Base-by-base conservation (phyloP, 768 basidiomycete genomes). In the Lactarius akahatsu region DNA sequence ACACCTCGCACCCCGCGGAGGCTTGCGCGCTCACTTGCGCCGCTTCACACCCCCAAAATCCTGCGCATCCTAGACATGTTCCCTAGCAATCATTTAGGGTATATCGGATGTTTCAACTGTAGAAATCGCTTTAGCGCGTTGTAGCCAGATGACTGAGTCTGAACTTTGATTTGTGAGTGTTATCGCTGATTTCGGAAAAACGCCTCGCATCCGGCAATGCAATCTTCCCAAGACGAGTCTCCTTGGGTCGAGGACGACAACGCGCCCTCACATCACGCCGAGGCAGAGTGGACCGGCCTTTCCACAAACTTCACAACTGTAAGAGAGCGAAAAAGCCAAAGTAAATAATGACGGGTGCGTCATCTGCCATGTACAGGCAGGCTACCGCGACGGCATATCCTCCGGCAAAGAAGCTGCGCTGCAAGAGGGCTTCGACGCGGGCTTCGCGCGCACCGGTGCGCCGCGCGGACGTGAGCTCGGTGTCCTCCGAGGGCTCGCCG, bases 341-440 rank as follows among this genome's bases (percentile, higher is more conserved):
- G 26, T 23, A 36, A 30, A 15, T 13, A n/a, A 34, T 20, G 16
- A 56, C 11, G 5, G 45, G 34, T 10, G 61, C 57, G 10, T 57
- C 45, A 26, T 26, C 61, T n/a, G 55, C 13, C 28, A 43, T 59
- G 13, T 20, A 47, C 71, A 97, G 96, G 86, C 86, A 18, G 96
- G 96, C 2, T 98, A 98, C 73, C 86, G 96, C n/a, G 96, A 98
- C 77, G 96, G 96, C 7, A 96, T 98, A 71, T 91, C 88, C 0
- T 87, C 89, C 5, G 96, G 96, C 3, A 98, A 98, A 75, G 90
- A 96, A 74, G 80, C 84, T 0, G 88, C 87, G 2, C 81, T 98
- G 2, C 96, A 99, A 72, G 80, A 87, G 69, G 96, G 96, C 0
- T 98, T 99, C 72, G 92, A 99, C 76, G 78, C 81, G 4, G 94